These are phyloP conservation scores for Trichoderma koningiopsis DNA, from an alignment of 2,329 filamentous ascomycete genomes.

Conservation along the genomic window DNA sequence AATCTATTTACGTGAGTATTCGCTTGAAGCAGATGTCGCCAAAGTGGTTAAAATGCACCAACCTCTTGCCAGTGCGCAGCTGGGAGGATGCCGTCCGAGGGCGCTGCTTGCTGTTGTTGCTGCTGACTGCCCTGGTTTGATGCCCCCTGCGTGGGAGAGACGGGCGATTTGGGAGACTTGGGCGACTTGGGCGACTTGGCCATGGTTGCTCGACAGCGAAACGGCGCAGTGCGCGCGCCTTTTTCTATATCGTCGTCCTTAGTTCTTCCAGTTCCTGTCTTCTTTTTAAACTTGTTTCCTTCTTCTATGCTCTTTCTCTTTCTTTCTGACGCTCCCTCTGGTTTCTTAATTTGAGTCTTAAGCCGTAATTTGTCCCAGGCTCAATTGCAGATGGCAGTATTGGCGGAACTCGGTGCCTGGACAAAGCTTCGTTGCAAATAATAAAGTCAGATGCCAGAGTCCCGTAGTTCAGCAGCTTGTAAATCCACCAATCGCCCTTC, in stretches of 20 bases:
- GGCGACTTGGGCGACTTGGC: neutral
- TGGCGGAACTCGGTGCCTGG: neutral
- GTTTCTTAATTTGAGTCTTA: neutral
- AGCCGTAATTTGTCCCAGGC: neutral
- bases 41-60: neutral
- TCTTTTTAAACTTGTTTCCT: neutral
- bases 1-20: constrained; percentile 2
- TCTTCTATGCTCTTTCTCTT: neutral
- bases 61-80: constrained; percentile 25
- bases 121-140: constrained; percentile 1
- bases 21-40: neutral
- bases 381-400: neutral
- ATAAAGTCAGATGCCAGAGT: neutral
- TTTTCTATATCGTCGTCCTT: too few relatives aligned
- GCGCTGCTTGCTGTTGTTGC: neutral
- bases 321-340: neutral
- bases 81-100: constrained; percentile 20
- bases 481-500: neutral
- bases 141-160: neutral
- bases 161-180: neutral
- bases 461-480: neutral
- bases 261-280: neutral
- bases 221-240: neutral
- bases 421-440: neutral
- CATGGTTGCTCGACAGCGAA: neutral